Evolutionary conservation across 108 stramenopile species (phyloP).

Genomic region (Cylindrotheca closterium): DNA sequence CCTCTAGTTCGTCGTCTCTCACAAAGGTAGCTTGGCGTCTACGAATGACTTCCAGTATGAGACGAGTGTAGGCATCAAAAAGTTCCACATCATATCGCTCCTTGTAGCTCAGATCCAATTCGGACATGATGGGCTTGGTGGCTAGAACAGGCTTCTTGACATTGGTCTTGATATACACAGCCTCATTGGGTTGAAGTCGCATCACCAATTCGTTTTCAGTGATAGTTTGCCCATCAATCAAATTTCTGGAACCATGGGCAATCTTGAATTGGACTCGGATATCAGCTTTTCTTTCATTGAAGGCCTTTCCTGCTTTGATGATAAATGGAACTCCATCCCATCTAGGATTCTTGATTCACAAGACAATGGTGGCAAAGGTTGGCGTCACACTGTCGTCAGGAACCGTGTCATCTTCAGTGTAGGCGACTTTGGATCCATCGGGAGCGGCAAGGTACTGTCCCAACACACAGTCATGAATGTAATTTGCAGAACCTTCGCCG

Average conservation of each 20-base stretch:
- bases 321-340: slow-evolving; percentile 98
- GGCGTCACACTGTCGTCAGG: slow-evolving; percentile 87
- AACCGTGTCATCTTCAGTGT: slow-evolving; percentile 88
- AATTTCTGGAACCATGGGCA: slow-evolving; percentile 61
- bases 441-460: slow-evolving; percentile 86
- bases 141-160: slow-evolving; percentile 93
- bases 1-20: slow-evolving; percentile 91
- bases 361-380: slow-evolving; percentile 87
- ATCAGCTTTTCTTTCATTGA: slow-evolving; percentile 96
- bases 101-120: slow-evolving; percentile 92
- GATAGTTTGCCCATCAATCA: slow-evolving; percentile 58
- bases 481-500: slow-evolving; percentile 73
- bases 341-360: slow-evolving; percentile 90
- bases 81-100: slow-evolving; percentile 48
- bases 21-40: slow-evolving; percentile 93
- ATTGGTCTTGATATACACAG: slow-evolving; percentile 96
- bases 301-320: slow-evolving; percentile 95
- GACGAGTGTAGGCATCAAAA: slow-evolving; percentile 97
- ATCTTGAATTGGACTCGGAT: slow-evolving; percentile 94
- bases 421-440: slow-evolving; percentile 29
- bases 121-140: slow-evolving; percentile 81
- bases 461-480: slow-evolving; percentile 88
- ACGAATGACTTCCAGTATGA: slow-evolving; percentile 93
- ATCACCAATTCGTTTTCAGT: slow-evolving; percentile 95
- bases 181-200: slow-evolving; percentile 87